phyloP scores from a whole-genome alignment of 768 basidiomycete species.

The Boletus tylopilopsis region DNA sequence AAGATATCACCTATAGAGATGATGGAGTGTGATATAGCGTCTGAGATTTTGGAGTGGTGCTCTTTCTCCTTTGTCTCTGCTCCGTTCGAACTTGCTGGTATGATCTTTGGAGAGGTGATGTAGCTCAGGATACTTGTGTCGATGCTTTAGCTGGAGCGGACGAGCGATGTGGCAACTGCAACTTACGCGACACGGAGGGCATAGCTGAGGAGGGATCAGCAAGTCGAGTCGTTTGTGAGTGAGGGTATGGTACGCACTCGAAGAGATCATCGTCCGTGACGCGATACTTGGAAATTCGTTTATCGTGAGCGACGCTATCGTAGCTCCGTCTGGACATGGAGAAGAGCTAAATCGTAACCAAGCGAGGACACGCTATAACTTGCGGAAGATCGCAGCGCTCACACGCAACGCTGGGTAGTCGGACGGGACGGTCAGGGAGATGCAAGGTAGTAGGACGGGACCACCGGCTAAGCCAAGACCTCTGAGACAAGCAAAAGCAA shows the following conservation, averaged over 20 bases:
- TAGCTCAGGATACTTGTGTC: conserved; percentile 65
- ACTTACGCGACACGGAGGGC: conserved; percentile 81
- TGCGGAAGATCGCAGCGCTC: conserved; percentile 3
- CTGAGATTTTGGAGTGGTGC: conserved; percentile 62
- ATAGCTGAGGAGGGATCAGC: conserved; percentile 49
- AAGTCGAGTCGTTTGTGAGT: neutral
- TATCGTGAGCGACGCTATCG: conserved; percentile 65
- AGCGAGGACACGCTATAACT: neutral
- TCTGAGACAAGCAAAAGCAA: conserved; percentile 1
- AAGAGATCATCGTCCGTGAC: conserved; percentile 85
- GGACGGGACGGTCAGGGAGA: neutral
- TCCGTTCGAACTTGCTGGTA: conserved; percentile 27
- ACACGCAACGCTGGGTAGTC: neutral
- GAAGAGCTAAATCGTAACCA: conserved; percentile 14
- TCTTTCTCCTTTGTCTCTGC: conserved; percentile 54
- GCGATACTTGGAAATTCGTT: conserved; percentile 69
- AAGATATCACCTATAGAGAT: conserved; percentile 73
- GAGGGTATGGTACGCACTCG: conserved; percentile 50
- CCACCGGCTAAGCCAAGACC: neutral
- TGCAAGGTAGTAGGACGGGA: neutral
- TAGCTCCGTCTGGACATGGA: conserved; percentile 73
- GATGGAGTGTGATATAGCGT: conserved; percentile 54
- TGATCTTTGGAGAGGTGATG: conserved; percentile 59
- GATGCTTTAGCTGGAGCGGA: conserved; percentile 7
- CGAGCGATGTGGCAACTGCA: neutral